phyloP scores from a whole-genome alignment of 2,329 filamentous ascomycete species.

The Calonectria crousiana region DNA sequence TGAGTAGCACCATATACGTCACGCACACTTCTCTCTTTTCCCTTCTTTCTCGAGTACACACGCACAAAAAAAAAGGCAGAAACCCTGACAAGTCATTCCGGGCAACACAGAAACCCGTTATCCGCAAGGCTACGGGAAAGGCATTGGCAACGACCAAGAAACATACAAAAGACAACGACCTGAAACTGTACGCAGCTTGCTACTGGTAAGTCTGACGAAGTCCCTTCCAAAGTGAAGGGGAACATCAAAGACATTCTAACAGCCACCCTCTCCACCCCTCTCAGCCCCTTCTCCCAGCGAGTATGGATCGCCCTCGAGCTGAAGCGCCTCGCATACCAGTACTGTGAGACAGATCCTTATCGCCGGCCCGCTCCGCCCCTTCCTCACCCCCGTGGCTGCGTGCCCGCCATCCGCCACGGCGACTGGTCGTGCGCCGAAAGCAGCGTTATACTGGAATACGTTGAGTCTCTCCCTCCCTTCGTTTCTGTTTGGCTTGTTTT shows the following conservation, averaged over 20 bases:
- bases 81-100: not conserved
- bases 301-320: conserved; percentile 91
- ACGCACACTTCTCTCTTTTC: not conserved
- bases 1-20: conserved; percentile 21
- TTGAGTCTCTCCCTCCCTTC: conserved; percentile 52
- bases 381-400: conserved; percentile 77
- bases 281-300: conserved; percentile 84
- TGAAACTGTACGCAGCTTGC: conserved; percentile 86
- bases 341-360: conserved; percentile 87
- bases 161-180: conserved; percentile 75
- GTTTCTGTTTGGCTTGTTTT: no score
- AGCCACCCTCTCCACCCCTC: not conserved
- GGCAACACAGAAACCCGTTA: conserved; percentile 70
- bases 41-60: not conserved
- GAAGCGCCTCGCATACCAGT: conserved; percentile 84
- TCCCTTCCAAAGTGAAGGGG: not conserved
- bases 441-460: conserved; percentile 87
- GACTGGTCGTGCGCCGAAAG: conserved; percentile 89
- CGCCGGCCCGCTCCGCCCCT: conserved; percentile 69
- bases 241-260: conserved; percentile 10
- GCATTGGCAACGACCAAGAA: conserved; percentile 77
- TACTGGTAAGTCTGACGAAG: conserved; percentile 72
- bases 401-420: conserved; percentile 82
- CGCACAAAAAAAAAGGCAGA: not conserved
- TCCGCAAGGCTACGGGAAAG: conserved; percentile 78